Conservation (phyloP, 306 rosid species). For the Dryas octopetala region DNA sequence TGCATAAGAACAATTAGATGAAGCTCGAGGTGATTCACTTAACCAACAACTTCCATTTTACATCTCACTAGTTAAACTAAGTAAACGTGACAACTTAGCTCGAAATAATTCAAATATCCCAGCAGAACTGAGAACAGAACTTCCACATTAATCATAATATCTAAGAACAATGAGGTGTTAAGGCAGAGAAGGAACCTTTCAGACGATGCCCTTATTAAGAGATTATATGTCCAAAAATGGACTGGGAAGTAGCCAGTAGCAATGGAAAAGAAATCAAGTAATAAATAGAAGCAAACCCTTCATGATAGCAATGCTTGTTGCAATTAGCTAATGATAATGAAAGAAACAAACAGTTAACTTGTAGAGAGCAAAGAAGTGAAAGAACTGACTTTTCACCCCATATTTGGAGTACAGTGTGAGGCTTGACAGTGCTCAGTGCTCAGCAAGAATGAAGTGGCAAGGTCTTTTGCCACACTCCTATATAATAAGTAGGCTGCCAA, state of each 20-base stretch:
- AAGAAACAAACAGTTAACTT: background rate
- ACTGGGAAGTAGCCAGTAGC: background rate
- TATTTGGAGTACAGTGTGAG: slow-evolving; percentile 22
- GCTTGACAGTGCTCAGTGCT: slow-evolving; percentile 8
- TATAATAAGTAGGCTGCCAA: slow-evolving; percentile 18
- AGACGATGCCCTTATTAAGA: background rate
- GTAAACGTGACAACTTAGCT: background rate
- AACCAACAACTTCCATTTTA: background rate
- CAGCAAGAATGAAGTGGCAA: slow-evolving; percentile 23
- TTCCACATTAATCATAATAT: background rate
- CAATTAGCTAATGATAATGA: background rate
- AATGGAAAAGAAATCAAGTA: slow-evolving; percentile 7
- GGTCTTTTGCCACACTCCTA: background rate
- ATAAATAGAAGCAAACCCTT: background rate
- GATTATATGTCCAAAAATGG: background rate
- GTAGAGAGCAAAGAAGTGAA: slow-evolving; percentile 12
- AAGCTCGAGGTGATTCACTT: background rate
- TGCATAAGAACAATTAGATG: background rate
- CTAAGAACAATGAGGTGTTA: background rate
- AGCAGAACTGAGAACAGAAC: background rate
- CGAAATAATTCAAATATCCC: background rate
- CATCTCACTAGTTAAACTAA: background rate
- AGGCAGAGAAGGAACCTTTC: background rate
- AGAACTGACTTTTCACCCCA: slow-evolving; percentile 28
- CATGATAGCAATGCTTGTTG: background rate